A percentile compares a stretch with the other conserved stretches of the same genome.
Conservation (phyloP, 495 filamentous ascomycete species). For the Annulohypoxylon maeteangense region DNA sequence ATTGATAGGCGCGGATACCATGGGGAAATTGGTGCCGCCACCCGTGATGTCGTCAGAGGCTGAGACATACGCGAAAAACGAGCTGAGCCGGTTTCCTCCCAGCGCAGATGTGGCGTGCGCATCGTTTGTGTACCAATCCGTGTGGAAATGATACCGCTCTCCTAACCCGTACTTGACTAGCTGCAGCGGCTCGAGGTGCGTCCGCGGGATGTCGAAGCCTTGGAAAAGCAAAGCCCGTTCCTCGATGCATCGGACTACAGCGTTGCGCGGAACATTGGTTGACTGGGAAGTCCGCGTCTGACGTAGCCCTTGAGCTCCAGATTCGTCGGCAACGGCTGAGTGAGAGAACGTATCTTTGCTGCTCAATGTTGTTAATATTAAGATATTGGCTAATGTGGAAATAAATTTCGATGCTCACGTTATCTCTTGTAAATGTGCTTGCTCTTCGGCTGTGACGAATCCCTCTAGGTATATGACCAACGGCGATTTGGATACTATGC, state of each 20-base stretch:
- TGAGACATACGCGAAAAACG: conserved; percentile 68
- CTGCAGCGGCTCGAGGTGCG: conserved; percentile 64
- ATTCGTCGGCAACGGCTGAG: conserved; percentile 51
- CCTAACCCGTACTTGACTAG: conserved; percentile 62
- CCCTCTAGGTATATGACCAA: conserved; percentile 66
- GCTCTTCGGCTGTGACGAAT: conserved; percentile 58
- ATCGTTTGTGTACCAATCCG: conserved; percentile 65
- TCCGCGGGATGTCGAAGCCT: conserved; percentile 62
- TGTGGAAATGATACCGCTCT: conserved; percentile 65
- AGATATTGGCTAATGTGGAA: neutral
- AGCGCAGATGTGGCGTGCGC: conserved; percentile 49
- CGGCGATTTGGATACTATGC: conserved; percentile 64
- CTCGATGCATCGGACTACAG: conserved; percentile 73
- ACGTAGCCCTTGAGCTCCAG: conserved; percentile 46
- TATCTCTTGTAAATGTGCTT: conserved; percentile 52
- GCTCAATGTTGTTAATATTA: neutral
- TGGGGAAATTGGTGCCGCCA: conserved; percentile 68
- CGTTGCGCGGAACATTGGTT: conserved; percentile 61
- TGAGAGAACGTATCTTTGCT: conserved; percentile 55
- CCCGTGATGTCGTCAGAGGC: conserved; percentile 58
- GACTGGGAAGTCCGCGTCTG: conserved; percentile 58
- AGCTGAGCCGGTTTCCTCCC: conserved; percentile 62
- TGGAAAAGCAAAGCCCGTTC: conserved; percentile 75
- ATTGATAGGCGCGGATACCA: conserved; percentile 50
- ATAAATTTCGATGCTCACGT: conserved; percentile 47